Percentiles rank a stretch among this genome's conserved stretches.
These are phyloP conservation scores for Selenicereus undatus DNA, from an alignment of 148 eudicot genomes.

Conservation along the genomic window DNA sequence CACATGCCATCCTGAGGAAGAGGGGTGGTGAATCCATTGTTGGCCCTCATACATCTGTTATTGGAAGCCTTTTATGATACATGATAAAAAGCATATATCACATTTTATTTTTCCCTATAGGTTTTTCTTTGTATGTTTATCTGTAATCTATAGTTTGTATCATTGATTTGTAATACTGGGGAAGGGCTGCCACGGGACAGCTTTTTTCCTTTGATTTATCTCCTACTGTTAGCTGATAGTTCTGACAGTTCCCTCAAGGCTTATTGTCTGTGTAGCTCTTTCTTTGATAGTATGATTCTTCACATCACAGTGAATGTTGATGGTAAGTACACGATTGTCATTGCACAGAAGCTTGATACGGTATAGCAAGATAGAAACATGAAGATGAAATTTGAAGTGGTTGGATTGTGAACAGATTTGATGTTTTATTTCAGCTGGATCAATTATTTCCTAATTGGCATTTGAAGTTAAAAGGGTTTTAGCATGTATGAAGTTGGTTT, in stretches of 20 bases:
- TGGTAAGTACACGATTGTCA: not conserved
- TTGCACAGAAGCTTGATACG: too few relatives aligned
- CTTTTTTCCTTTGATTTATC: not conserved
- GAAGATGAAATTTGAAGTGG: too few relatives aligned
- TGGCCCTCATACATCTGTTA: conserved; percentile 11
- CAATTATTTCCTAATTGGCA: too few relatives aligned
- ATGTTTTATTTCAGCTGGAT: too few relatives aligned
- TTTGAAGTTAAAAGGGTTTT: too few relatives aligned
- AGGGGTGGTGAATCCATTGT: not conserved
- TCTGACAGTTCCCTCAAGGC: not conserved
- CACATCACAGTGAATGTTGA: not conserved
- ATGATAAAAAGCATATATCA: conserved; percentile 1
- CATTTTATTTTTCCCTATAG: not conserved
- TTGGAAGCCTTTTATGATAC: not conserved
- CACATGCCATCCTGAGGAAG: not conserved
- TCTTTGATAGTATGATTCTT: not conserved
- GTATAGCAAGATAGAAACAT: too few relatives aligned
- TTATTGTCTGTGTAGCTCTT: not conserved
- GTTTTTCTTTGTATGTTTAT: not conserved
- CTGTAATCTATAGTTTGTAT: conserved; percentile 13
- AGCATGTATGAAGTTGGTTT: too few relatives aligned
- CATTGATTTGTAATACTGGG: conserved; percentile 5
- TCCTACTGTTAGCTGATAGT: not conserved
- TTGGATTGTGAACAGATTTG: too few relatives aligned
- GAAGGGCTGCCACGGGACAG: conserved; percentile 4